Evolutionary conservation across 1,284 basidiomycete species (phyloP).

Genomic region (Afroboletus lepidellus): DNA sequence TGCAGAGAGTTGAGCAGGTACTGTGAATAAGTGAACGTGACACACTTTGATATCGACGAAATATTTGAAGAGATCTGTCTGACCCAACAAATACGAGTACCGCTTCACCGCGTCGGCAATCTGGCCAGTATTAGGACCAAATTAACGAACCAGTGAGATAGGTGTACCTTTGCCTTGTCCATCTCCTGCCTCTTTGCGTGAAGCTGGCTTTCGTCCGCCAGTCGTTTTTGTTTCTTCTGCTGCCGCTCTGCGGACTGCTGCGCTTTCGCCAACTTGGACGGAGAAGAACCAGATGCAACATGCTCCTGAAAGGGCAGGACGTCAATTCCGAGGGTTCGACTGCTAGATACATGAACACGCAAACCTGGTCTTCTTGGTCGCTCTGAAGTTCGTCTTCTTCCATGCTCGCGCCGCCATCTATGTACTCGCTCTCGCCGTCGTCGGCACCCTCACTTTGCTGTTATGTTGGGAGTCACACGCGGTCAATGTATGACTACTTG

Average conservation of each 20-base stretch:
- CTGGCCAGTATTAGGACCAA: slow-evolving; percentile 39
- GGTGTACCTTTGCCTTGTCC: slow-evolving; percentile 75
- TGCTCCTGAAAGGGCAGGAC: slow-evolving; percentile 19
- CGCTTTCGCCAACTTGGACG: slow-evolving; percentile 39
- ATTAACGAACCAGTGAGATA: neutral
- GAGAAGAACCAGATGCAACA: slow-evolving; percentile 37
- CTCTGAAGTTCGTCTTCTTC: slow-evolving; percentile 68
- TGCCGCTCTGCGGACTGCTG: slow-evolving; percentile 42
- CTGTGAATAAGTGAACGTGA: neutral
- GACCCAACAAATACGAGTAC: slow-evolving; percentile 91
- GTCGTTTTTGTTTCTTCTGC: slow-evolving; percentile 63
- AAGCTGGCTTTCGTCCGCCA: slow-evolving; percentile 66
- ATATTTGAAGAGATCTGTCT: slow-evolving; percentile 95
- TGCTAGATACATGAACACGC: slow-evolving; percentile 4
- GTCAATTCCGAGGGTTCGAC: slow-evolving; percentile 4
- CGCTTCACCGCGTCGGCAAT: slow-evolving; percentile 92
- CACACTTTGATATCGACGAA: slow-evolving; percentile 91
- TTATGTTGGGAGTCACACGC: slow-evolving; percentile 2
- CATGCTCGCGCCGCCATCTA: slow-evolving; percentile 44
- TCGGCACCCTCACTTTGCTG: slow-evolving; percentile 69
- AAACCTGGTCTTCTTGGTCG: slow-evolving; percentile 51
- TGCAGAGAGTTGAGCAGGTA: slow-evolving; percentile 32
- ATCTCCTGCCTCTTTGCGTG: slow-evolving; percentile 70
- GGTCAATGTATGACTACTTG: slow-evolving; percentile 12
- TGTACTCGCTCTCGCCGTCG: slow-evolving; percentile 64